Evolutionary conservation across 805 yeast species (phyloP).

Genomic region (Danielia reshetovae): DNA sequence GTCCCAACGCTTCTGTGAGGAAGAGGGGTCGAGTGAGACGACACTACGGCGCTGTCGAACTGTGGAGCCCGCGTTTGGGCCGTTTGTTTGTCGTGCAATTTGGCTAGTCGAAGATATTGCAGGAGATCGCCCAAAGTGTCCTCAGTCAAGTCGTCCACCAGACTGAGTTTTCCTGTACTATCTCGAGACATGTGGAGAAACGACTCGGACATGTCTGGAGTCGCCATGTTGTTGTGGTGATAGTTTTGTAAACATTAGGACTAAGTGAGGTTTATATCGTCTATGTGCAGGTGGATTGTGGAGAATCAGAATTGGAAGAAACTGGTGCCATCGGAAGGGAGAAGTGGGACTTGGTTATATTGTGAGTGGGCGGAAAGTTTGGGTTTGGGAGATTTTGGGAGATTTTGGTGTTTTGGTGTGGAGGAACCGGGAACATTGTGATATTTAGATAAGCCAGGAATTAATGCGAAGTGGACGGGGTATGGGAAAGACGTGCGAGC

Average conservation of each 20-base stretch:
- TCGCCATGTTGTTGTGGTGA: constrained; percentile 4
- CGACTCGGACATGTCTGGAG: constrained; percentile 23
- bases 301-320: no score
- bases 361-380: no score
- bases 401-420: no score
- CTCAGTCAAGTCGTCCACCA: constrained; percentile 5
- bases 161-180: constrained; percentile 13
- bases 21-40: constrained; percentile 11
- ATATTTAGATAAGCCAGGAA: no score
- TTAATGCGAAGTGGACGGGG: no score
- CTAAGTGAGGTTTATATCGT: no score
- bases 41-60: not conserved
- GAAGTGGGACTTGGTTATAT: no score
- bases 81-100: constrained; percentile 12
- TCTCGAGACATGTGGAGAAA: constrained; percentile 27
- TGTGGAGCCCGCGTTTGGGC: not conserved
- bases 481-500: no score
- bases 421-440: no score
- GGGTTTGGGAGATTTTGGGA: no score
- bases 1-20: not conserved
- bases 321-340: no score
- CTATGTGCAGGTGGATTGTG: no score
- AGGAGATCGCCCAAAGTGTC: constrained; percentile 4
- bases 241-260: constrained; percentile 1
- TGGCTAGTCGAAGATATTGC: constrained; percentile 13